Evolutionary conservation across 495 filamentous ascomycete genomes (phyloP).

Genomic region (Tricharina praecox): DNA sequence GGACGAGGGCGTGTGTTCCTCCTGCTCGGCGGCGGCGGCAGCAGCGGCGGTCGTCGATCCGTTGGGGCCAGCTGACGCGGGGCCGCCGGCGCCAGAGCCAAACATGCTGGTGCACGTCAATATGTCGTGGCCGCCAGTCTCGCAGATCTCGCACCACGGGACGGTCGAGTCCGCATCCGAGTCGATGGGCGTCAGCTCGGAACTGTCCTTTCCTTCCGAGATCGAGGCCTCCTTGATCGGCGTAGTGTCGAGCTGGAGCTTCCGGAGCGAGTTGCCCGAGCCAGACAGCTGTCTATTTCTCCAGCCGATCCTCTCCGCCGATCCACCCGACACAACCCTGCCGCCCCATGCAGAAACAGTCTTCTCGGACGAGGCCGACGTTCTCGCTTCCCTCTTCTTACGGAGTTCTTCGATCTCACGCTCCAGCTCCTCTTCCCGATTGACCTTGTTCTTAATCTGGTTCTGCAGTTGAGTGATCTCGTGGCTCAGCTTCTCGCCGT

Average conservation of each 20-base stretch:
- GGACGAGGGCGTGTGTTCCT: not conserved
- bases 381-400: slow-evolving; percentile 16
- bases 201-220: not conserved
- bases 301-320: slow-evolving; percentile 27
- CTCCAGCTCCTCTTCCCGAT: slow-evolving; percentile 79
- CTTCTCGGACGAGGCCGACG: slow-evolving; percentile 24
- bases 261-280: not conserved
- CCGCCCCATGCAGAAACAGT: slow-evolving; percentile 12
- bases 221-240: not conserved
- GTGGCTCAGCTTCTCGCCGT: slow-evolving; percentile 49
- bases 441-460: slow-evolving; percentile 49
- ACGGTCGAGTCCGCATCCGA: slow-evolving; percentile 34
- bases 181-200: slow-evolving; percentile 6
- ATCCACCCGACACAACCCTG: slow-evolving; percentile 15
- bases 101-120: slow-evolving; percentile 85
- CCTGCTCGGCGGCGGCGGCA: slow-evolving; percentile 9
- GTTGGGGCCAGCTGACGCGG: slow-evolving; percentile 20
- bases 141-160: slow-evolving; percentile 92
- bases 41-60: slow-evolving; percentile 15
- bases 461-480: slow-evolving; percentile 61
- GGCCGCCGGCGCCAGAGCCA: slow-evolving; percentile 29
- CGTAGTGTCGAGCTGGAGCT: not conserved
- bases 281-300: slow-evolving; percentile 3
- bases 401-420: slow-evolving; percentile 51
- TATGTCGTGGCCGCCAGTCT: slow-evolving; percentile 85